Percentiles rank a stretch among this genome's conserved stretches.
phyloP scores from a whole-genome alignment of 441 rosid species.

The Flueggea neowawraea region DNA sequence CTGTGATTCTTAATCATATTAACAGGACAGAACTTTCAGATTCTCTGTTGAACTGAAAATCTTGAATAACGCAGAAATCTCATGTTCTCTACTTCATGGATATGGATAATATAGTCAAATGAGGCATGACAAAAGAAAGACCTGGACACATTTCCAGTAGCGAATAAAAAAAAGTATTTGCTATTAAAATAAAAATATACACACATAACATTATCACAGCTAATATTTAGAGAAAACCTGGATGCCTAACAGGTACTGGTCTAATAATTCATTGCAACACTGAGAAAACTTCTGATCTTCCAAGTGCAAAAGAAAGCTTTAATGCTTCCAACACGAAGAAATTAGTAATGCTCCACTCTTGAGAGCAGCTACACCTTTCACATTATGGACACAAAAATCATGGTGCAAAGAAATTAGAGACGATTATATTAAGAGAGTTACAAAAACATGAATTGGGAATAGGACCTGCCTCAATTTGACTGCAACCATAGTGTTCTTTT shows the following conservation, averaged over 20 bases:
- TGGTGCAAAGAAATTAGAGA: slow-evolving; percentile 16
- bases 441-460: slow-evolving; percentile 18
- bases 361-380: slow-evolving; percentile 33
- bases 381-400: slow-evolving; percentile 18
- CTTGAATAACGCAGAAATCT: too few relatives aligned
- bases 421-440: slow-evolving; percentile 9
- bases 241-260: slow-evolving; percentile 75
- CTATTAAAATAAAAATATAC: background rate
- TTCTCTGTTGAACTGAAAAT: too few relatives aligned
- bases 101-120: too few relatives aligned
- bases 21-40: too few relatives aligned
- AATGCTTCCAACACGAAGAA: slow-evolving; percentile 95
- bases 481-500: slow-evolving; percentile 36
- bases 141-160: too few relatives aligned
- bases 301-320: slow-evolving; percentile 60
- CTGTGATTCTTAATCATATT: too few relatives aligned
- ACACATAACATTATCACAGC: background rate
- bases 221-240: slow-evolving; percentile 45
- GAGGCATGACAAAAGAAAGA: too few relatives aligned
- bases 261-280: slow-evolving; percentile 60
- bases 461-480: slow-evolving; percentile 73
- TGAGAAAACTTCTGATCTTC: slow-evolving; percentile 66
- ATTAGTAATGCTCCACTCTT: slow-evolving; percentile 51
- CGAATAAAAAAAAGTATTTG: background rate
- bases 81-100: too few relatives aligned